Percentiles rank a stretch among this genome's conserved stretches.
Conservation (phyloP, 192 early-diverging fungal species). For the Gonapodya prolifera region DNA sequence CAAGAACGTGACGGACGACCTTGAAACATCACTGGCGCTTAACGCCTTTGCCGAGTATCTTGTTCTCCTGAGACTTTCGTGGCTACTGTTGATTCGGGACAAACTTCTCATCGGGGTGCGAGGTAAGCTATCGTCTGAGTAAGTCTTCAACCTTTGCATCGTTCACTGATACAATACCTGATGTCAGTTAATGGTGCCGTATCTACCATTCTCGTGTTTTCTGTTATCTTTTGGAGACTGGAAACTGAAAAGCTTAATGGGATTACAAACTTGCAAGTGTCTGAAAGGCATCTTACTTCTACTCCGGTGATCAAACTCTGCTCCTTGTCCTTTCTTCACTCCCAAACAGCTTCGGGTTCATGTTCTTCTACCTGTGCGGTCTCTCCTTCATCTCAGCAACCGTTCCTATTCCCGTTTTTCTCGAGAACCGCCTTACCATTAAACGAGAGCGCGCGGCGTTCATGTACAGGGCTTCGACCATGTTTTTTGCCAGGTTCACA, state of each 20-base stretch:
- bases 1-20: background rate
- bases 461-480: background rate
- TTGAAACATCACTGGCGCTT: background rate
- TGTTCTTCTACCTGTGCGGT: background rate
- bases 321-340: no score
- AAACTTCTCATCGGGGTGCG: background rate
- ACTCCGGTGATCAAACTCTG: no score
- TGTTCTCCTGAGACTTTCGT: background rate
- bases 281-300: no score
- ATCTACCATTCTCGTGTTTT: background rate
- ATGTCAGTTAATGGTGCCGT: background rate
- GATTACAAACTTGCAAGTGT: background rate
- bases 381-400: background rate
- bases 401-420: background rate
- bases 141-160: no score
- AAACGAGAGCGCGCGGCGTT: background rate
- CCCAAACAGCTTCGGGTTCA: background rate
- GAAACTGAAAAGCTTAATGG: background rate
- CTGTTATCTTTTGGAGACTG: background rate
- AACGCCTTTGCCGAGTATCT: background rate
- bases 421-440: background rate
- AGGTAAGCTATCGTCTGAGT: background rate
- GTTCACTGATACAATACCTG: background rate
- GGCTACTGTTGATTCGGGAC: background rate
- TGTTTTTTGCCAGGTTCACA: background rate